Conservation (phyloP, 345 rosid genomes). For the Eucalyptus regnans region DNA sequence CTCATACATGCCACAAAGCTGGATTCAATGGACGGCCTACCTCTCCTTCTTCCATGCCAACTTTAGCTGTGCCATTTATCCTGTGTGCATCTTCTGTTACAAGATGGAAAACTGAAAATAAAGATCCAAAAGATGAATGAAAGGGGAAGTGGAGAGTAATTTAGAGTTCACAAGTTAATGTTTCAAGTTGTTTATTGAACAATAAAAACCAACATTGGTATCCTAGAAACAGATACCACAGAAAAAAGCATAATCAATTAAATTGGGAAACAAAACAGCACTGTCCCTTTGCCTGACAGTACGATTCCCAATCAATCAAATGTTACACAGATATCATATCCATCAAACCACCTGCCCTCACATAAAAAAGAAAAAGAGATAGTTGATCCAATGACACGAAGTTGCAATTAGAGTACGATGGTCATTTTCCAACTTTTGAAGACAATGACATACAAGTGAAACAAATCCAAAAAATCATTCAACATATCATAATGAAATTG, state of each 20-base stretch:
- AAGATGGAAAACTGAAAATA: neutral
- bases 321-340: neutral
- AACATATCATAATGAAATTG: neutral
- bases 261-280: neutral
- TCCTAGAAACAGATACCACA: neutral
- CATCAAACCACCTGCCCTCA: neutral
- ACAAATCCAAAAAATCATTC: neutral
- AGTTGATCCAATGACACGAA: neutral
- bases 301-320: neutral
- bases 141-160: neutral
- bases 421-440: neutral
- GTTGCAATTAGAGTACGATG: neutral
- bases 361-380: neutral
- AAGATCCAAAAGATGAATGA: neutral
- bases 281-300: neutral
- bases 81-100: conserved; percentile 14
- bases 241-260: neutral
- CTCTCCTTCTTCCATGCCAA: conserved; percentile 11
- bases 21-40: neutral
- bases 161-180: neutral
- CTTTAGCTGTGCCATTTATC: conserved; percentile 8
- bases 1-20: neutral
- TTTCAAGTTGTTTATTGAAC: neutral
- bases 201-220: neutral
- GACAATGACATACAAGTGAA: neutral